Evolutionary conservation across 176 grass and related monocot species (phyloP).

Genomic region (Triticum timopheevii): DNA sequence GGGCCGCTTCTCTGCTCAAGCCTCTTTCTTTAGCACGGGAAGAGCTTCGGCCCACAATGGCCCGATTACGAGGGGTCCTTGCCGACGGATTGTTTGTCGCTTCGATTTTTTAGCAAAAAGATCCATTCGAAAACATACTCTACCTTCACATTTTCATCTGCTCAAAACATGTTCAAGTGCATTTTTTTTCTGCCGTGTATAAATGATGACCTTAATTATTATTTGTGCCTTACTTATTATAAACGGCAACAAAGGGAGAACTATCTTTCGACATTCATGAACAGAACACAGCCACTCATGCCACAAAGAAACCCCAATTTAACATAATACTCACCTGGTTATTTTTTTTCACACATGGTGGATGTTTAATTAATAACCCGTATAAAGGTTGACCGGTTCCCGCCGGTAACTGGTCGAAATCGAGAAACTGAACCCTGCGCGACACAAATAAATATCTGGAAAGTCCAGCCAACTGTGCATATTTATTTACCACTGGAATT

Average conservation of each 20-base stretch:
- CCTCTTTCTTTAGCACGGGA: background rate
- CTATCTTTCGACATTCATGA: background rate
- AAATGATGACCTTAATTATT: background rate
- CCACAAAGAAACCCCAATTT: background rate
- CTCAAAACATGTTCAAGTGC: background rate
- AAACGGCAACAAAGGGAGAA: background rate
- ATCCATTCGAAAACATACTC: too few relatives aligned
- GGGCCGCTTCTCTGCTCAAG: background rate
- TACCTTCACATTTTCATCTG: too few relatives aligned
- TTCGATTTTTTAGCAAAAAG: too few relatives aligned
- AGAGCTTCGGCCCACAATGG: background rate
- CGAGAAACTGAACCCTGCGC: background rate
- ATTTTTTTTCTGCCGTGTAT: background rate
- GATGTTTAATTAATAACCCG: too few relatives aligned
- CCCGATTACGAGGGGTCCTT: background rate
- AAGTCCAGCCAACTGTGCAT: background rate
- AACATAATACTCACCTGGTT: background rate
- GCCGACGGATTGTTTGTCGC: too few relatives aligned
- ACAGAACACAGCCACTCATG: background rate
- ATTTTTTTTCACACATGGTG: too few relatives aligned
- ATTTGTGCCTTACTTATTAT: background rate
- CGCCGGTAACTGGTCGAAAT: background rate
- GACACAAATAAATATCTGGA: background rate
- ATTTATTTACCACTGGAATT: conserved; percentile 10
- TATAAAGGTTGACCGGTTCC: too few relatives aligned